Evolutionary conservation across 2,329 filamentous ascomycete genomes (phyloP).

Genomic region (Colletotrichum kahawae): DNA sequence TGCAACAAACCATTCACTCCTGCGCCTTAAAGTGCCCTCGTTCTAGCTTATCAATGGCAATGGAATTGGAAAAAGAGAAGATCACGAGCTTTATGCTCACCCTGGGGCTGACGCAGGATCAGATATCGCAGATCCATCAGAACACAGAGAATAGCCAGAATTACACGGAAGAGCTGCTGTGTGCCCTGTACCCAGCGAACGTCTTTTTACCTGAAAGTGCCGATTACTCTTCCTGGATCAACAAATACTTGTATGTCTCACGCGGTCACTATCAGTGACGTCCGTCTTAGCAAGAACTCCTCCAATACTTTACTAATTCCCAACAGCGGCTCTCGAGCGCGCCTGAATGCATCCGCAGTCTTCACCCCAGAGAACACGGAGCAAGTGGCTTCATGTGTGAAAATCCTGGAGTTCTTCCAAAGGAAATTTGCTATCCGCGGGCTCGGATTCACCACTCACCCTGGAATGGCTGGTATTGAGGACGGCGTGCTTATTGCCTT

Average conservation of each 20-base stretch:
- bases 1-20: too few relatives aligned
- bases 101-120: background rate
- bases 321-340: background rate
- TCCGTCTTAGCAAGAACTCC: too few relatives aligned
- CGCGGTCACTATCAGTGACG: too few relatives aligned
- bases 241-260: background rate
- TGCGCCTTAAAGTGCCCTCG: too few relatives aligned
- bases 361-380: background rate
- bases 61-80: background rate
- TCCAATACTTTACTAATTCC: too few relatives aligned
- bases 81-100: background rate
- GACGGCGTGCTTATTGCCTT: background rate
- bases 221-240: background rate
- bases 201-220: background rate
- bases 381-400: background rate
- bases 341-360: background rate
- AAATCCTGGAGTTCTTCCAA: background rate
- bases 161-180: background rate
- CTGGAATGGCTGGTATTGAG: background rate
- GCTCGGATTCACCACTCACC: background rate
- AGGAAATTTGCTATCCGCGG: background rate
- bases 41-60: too few relatives aligned
- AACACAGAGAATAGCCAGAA: background rate
- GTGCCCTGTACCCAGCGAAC: background rate
- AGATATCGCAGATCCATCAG: background rate